A percentile compares a stretch with the other conserved stretches of the same genome.
These are phyloP conservation scores for Prunus yedoensis DNA, from an alignment of 331 rosid species.

Conservation along the genomic window DNA sequence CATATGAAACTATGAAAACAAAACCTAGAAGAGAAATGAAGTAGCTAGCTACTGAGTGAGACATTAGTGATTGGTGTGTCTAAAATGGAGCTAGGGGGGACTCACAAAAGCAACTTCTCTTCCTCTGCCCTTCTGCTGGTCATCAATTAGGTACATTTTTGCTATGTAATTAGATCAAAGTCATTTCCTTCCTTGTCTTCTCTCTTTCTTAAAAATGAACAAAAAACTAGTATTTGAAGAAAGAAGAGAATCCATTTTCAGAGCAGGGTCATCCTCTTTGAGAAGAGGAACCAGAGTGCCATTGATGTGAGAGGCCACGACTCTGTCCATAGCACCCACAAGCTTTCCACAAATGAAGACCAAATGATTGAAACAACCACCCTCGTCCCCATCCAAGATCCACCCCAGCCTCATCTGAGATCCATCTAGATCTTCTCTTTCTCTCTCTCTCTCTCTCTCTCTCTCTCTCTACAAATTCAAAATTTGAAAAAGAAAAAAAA, in stretches of 20 bases:
- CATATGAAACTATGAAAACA: neutral
- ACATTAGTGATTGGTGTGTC: slow-evolving; percentile 9
- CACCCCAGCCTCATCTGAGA: too few species aligned
- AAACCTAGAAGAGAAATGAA: neutral
- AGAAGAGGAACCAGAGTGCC: slow-evolving; percentile 54
- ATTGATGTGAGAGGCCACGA: slow-evolving; percentile 51
- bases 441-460: too few species aligned
- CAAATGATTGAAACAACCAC: neutral
- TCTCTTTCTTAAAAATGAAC: neutral
- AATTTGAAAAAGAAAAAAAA: too few species aligned
- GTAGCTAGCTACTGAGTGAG: neutral
- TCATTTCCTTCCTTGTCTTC: neutral
- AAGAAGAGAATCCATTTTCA: neutral
- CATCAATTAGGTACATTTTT: neutral
- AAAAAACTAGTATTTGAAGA: neutral
- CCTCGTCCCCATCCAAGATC: too few species aligned
- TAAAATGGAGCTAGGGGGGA: neutral
- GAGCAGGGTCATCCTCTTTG: slow-evolving; percentile 53
- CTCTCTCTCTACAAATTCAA: too few species aligned
- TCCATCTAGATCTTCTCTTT: too few species aligned
- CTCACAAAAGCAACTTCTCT: slow-evolving; percentile 13
- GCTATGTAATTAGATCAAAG: neutral
- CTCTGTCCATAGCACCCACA: slow-evolving; percentile 47
- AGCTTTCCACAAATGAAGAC: slow-evolving; percentile 49
- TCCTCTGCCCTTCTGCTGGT: slow-evolving; percentile 18